These are phyloP conservation scores for Paramecium octaurelia DNA, from an alignment of 73 alveolate species.

Conservation along the genomic window DNA sequence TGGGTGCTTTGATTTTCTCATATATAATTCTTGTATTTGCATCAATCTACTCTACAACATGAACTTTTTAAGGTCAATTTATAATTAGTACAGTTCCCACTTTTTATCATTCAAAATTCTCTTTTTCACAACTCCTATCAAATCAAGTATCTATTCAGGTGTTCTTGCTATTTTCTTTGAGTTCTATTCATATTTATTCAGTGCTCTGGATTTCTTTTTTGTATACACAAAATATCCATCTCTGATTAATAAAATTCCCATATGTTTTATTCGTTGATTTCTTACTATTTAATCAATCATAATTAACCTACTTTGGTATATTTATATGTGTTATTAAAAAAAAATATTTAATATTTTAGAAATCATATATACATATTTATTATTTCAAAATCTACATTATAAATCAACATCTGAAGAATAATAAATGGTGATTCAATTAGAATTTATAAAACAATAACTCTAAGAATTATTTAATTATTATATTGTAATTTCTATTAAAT, in stretches of 20 bases:
- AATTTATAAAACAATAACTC: too few relatives aligned
- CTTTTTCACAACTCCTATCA: background rate
- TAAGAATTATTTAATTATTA: too few relatives aligned
- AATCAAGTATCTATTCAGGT: background rate
- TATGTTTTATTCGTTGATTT: background rate
- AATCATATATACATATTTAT: too few relatives aligned
- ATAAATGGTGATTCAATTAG: too few relatives aligned
- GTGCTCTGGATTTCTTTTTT: constrained; percentile 44
- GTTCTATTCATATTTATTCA: constrained; percentile 33
- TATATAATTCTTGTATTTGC: background rate
- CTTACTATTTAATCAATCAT: background rate
- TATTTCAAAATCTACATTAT: too few relatives aligned
- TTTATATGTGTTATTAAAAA: background rate
- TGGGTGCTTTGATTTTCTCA: constrained; percentile 29
- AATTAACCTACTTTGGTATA: background rate
- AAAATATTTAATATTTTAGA: too few relatives aligned
- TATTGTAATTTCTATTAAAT: too few relatives aligned
- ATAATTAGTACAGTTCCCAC: background rate
- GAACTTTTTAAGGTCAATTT: background rate
- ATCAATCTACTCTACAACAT: background rate
- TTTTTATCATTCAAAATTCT: constrained; percentile 26
- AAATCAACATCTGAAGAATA: too few relatives aligned
- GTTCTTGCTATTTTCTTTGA: background rate
- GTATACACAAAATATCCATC: constrained; percentile 39
- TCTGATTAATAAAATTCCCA: constrained; percentile 2